Percentiles rank a stretch among this genome's conserved stretches.
Conservation (phyloP, 495 filamentous ascomycete genomes). For the Talaromyces ruber region DNA sequence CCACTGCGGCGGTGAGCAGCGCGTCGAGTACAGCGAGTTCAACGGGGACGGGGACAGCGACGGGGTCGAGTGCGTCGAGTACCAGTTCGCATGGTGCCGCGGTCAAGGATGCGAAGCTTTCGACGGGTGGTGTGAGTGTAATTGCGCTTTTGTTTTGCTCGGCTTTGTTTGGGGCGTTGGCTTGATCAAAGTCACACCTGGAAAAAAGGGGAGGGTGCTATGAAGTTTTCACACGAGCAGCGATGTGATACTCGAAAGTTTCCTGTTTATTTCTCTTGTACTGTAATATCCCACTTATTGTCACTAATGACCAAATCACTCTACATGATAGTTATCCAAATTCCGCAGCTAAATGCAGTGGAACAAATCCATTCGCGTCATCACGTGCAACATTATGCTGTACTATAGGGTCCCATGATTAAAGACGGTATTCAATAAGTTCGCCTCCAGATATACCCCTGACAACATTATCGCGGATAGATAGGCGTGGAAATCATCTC, state of each 20-base stretch:
- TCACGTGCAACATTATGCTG: too few relatives aligned
- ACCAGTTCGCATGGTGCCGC: slow-evolving; percentile 13
- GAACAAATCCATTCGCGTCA: too few relatives aligned
- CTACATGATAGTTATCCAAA: too few relatives aligned
- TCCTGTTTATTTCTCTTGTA: not conserved
- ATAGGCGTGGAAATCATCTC: not conserved
- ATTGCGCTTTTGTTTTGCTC: slow-evolving; percentile 30
- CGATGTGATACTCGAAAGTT: too few relatives aligned
- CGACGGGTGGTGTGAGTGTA: slow-evolving; percentile 25
- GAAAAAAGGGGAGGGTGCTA: too few relatives aligned
- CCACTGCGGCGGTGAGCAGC: slow-evolving; percentile 22
- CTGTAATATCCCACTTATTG: not conserved
- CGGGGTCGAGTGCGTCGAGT: slow-evolving; percentile 8
- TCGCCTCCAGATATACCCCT: not conserved
- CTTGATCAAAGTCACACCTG: too few relatives aligned
- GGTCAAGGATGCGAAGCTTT: slow-evolving; percentile 9
- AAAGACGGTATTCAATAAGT: not conserved
- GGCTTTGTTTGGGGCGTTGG: slow-evolving; percentile 20
- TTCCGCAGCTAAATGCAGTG: too few relatives aligned
- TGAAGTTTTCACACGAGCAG: too few relatives aligned
- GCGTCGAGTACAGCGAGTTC: slow-evolving; percentile 17
- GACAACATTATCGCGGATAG: not conserved
- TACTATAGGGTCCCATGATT: too few relatives aligned
- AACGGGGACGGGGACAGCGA: slow-evolving; percentile 12
- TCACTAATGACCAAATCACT: not conserved